Conservation (phyloP, 169 alveolate species). For the Cyclospora cayetanensis region DNA sequence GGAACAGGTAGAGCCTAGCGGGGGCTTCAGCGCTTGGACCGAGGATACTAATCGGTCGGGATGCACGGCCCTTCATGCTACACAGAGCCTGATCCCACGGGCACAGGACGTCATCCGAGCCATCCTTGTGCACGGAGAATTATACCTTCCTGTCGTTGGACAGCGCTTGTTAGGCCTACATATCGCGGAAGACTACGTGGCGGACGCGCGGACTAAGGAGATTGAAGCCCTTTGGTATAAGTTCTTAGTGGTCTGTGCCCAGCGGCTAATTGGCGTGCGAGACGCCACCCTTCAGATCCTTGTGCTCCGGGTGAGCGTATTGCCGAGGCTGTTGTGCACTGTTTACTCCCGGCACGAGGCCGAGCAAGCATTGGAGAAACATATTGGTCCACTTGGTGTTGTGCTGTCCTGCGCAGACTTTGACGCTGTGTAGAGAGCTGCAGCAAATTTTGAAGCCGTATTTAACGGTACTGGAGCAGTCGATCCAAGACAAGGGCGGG, state of each 20-base stretch:
- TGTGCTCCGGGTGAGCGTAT: constrained; percentile 32
- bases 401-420: neutral
- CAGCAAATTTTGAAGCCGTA: constrained; percentile 50
- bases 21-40: neutral
- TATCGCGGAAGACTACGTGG: neutral
- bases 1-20: neutral
- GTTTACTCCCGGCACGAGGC: neutral
- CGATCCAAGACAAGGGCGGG: constrained; percentile 44
- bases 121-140: constrained; percentile 27
- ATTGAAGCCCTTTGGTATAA: neutral
- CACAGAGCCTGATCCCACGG: constrained; percentile 19
- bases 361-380: neutral
- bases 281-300: constrained; percentile 22
- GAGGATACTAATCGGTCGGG: neutral
- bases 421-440: constrained; percentile 45
- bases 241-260: constrained; percentile 24
- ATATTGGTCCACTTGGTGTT: neutral
- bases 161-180: constrained; percentile 1
- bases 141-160: neutral
- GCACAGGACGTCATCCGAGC: constrained; percentile 60
- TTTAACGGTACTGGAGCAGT: constrained; percentile 28
- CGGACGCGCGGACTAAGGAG: neutral
- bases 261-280: constrained; percentile 37
- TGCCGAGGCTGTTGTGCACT: neutral
- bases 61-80: neutral